phyloP scores from a whole-genome alignment of 139 green algal genomes.

The Closterium sp. region DNA sequence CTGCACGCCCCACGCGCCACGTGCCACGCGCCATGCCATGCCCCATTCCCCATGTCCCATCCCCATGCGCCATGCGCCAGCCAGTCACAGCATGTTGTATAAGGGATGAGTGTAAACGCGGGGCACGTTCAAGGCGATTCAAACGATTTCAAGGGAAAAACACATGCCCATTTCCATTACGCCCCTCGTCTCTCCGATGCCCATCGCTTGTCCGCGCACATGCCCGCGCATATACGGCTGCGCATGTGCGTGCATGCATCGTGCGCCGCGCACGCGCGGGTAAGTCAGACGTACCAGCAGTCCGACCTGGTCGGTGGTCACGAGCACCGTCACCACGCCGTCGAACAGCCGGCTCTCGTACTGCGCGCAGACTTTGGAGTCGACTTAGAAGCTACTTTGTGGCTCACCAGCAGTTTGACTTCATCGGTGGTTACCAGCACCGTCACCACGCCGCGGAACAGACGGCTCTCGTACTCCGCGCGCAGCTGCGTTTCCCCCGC shows the following conservation, averaged over 20 bases:
- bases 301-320: not conserved
- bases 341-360: not conserved
- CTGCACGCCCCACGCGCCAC: not conserved
- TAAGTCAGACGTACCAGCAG: not conserved
- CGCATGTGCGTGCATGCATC: too few species aligned
- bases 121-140: not conserved
- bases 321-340: not conserved
- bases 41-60: too few species aligned
- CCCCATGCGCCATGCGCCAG: not conserved
- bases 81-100: not conserved
- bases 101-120: not conserved
- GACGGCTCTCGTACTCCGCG: not conserved
- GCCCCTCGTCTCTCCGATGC: too few species aligned
- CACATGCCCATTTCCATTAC: too few species aligned
- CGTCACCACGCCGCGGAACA: too few species aligned
- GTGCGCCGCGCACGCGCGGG: too few species aligned
- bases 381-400: too few species aligned
- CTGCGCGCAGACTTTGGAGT: too few species aligned
- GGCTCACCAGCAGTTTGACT: too few species aligned
- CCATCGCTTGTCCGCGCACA: too few species aligned
- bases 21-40: not conserved
- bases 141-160: not conserved
- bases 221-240: too few species aligned
- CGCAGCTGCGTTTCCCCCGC: not conserved
- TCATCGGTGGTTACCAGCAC: too few species aligned